Percentiles rank a stretch among this genome's conserved stretches.
Conservation (phyloP, 257 asterid genomes). For the Nemophila menziesii region DNA sequence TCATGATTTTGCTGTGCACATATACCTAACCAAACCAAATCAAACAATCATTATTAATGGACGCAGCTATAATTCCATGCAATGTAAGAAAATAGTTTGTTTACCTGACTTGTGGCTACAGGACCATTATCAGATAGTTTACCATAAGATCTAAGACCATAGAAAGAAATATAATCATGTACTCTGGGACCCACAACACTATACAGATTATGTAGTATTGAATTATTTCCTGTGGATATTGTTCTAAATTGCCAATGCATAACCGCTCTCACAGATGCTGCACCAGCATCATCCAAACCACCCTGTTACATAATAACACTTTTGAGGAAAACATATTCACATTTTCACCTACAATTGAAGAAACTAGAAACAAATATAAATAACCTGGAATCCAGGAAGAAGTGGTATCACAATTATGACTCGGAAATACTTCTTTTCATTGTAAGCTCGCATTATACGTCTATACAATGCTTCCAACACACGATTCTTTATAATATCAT, state of each 20-base stretch:
- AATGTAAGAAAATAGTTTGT: background rate
- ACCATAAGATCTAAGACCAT: conserved; percentile 77
- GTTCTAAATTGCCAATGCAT: conserved; percentile 99
- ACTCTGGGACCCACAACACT: conserved; percentile 58
- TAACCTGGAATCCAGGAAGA: conserved; percentile 97
- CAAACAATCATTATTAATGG: background rate
- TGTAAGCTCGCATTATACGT: conserved; percentile 78
- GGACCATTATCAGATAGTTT: conserved; percentile 79
- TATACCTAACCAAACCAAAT: conserved; percentile 42
- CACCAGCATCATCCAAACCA: conserved; percentile 96
- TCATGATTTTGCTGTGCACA: conserved; percentile 97
- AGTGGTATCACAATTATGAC: conserved; percentile 89
- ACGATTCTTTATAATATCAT: conserved; percentile 80
- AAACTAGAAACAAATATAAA: conserved; percentile 9
- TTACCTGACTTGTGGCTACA: conserved; percentile 80
- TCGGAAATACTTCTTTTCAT: conserved; percentile 81
- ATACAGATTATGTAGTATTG: conserved; percentile 69
- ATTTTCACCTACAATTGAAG: conserved; percentile 6
- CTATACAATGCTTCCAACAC: conserved; percentile 61
- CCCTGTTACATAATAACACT: conserved; percentile 43
- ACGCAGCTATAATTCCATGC: background rate
- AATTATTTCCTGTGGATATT: conserved; percentile 61
- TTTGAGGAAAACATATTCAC: conserved; percentile 7
- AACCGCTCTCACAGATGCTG: conserved; percentile 96
- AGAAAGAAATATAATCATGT: conserved; percentile 81